Evolutionary conservation across 2,329 filamentous ascomycete genomes (phyloP).

Genomic region (Nemania bipapillata): DNA sequence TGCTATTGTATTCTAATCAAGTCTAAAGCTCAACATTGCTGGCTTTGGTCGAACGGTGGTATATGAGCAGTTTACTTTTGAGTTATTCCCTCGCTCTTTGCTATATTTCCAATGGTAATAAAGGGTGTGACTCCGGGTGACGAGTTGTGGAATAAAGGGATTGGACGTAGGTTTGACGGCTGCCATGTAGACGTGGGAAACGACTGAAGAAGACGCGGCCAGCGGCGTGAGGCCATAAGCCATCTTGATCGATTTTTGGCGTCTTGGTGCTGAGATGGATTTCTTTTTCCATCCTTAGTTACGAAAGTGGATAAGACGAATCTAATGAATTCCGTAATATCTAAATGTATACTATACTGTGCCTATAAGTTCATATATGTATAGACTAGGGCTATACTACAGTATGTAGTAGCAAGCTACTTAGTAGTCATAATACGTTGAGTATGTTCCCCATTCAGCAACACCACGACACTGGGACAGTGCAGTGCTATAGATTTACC

Average conservation of each 20-base stretch:
- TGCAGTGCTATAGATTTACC: too few relatives aligned
- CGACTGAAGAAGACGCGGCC: constrained; percentile 15
- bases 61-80: constrained; percentile 21
- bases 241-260: background rate
- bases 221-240: background rate
- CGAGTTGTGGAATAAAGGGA: constrained; percentile 8
- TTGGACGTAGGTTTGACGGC: background rate
- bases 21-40: constrained; percentile 26
- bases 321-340: constrained; percentile 6
- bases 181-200: constrained; percentile 21
- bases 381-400: too few relatives aligned
- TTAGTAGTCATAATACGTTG: too few relatives aligned
- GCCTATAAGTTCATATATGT: background rate
- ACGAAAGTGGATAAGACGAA: constrained; percentile 2
- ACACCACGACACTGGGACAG: too few relatives aligned
- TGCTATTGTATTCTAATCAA: constrained; percentile 37
- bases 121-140: background rate
- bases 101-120: constrained; percentile 28
- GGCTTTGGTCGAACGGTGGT: constrained; percentile 25
- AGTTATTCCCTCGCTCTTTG: constrained; percentile 30
- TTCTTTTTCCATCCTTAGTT: background rate
- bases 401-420: too few relatives aligned
- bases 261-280: background rate
- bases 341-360: background rate
- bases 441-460: too few relatives aligned